Conservation (phyloP, 2,329 filamentous ascomycete species). For the Monilinia fructicola region DNA sequence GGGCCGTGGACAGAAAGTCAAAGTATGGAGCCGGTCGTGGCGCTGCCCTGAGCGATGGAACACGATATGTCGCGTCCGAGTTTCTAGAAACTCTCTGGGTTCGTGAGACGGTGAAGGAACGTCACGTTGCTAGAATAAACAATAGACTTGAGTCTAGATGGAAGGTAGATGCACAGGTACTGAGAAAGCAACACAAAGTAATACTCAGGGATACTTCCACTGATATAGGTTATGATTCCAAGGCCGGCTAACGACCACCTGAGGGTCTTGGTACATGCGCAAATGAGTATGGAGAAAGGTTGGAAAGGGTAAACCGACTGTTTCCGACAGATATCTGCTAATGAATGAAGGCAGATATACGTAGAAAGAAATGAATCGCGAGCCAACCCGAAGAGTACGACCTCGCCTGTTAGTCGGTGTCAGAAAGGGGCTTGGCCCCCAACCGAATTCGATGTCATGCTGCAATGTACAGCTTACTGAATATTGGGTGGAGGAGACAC, state of each 20-base stretch:
- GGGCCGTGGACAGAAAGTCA: not conserved
- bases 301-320: not conserved
- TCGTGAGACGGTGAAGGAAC: not conserved
- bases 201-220: slow-evolving; percentile 13
- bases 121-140: not conserved
- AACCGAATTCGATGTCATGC: not conserved
- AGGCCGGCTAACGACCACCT: not conserved
- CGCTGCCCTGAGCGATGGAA: not conserved
- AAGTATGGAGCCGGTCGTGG: not conserved
- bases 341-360: not conserved
- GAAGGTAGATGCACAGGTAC: not conserved
- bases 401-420: slow-evolving; percentile 4
- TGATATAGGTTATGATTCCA: not conserved
- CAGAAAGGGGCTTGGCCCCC: slow-evolving; percentile 20
- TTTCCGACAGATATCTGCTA: slow-evolving; percentile 1
- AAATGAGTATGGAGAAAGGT: not conserved
- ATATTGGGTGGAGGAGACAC: not conserved
- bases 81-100: not conserved
- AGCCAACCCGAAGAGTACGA: not conserved
- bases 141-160: not conserved
- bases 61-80: not conserved
- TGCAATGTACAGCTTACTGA: not conserved
- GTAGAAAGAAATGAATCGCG: slow-evolving; percentile 4
- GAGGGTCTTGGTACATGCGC: slow-evolving; percentile 9
- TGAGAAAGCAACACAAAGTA: not conserved